Percentiles rank a stretch among this genome's conserved stretches.
phyloP scores from a whole-genome alignment of 1,139 yeast genomes.

The Lodderomyces jiufengensis region DNA sequence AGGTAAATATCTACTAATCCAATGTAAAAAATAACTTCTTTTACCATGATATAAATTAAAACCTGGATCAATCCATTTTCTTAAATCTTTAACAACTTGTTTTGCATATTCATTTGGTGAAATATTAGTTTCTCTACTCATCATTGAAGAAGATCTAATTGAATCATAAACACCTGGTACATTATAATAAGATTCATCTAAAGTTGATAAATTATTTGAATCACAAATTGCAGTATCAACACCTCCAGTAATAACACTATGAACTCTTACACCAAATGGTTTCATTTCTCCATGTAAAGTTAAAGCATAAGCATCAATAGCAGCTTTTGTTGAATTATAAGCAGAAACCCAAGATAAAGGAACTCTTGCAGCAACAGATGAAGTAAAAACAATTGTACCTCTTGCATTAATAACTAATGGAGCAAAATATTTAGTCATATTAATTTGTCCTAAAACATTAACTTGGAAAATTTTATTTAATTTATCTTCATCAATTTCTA shows the following conservation, averaged over 20 bases:
- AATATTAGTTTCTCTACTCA: slow-evolving; percentile 27
- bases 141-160: slow-evolving; percentile 19
- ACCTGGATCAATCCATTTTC: slow-evolving; percentile 19
- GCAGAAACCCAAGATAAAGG: slow-evolving; percentile 35
- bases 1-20: slow-evolving; percentile 24
- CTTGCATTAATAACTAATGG: slow-evolving; percentile 28
- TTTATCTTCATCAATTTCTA: slow-evolving; percentile 26
- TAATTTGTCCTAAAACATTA: slow-evolving; percentile 38
- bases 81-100: slow-evolving; percentile 24
- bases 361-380: slow-evolving; percentile 33
- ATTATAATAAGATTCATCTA: slow-evolving; percentile 21
- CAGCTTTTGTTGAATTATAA: slow-evolving; percentile 50
- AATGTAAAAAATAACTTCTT: slow-evolving; percentile 21
- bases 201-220: slow-evolving; percentile 9
- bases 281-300: slow-evolving; percentile 58
- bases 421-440: slow-evolving; percentile 31
- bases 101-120: slow-evolving; percentile 30
- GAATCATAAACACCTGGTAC: slow-evolving; percentile 32
- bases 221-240: slow-evolving; percentile 37
- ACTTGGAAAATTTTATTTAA: slow-evolving; percentile 26
- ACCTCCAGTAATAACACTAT: slow-evolving; percentile 39
- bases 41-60: slow-evolving; percentile 33
- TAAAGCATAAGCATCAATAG: slow-evolving; percentile 67
- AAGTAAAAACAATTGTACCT: slow-evolving; percentile 37
- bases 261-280: slow-evolving; percentile 37